Evolutionary conservation across 768 basidiomycete genomes (phyloP), one percentile per base, ranked within the genome.

Genomic region (Tricholoma matsutake): DNA sequence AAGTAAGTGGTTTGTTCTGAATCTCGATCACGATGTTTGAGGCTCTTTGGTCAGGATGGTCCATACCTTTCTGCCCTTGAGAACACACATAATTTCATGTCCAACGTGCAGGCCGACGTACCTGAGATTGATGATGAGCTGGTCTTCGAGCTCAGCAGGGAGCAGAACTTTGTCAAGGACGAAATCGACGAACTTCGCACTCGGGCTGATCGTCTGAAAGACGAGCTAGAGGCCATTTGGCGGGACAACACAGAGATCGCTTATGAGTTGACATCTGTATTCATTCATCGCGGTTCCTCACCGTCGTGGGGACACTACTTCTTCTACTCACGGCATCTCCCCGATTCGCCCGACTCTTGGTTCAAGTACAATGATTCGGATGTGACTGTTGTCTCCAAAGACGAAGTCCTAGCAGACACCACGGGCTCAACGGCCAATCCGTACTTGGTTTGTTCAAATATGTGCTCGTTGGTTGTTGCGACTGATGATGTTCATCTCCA

Each of bases 361-460:
- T 94, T 95, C 83, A 96, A 96, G 76, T 94, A 96, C 77, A 98
- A 98, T 71, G 96, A 98, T 71, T 92, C 92, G 37, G 86, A 85
- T 61, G 93, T 98, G 8, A 81, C 85, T 3, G 80, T 85, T 28
- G 91, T 94, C 0, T 74, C 81, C 8, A 90, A 91, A 68, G 85
- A 86, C 7, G 95, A 97, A 68, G 90, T 98, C 2, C 78, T 97
- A 56, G 87, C 86, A 29, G 92, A 97, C 76, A 91, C 94, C 35
- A 93, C 92, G n/a, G 92, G 91, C 20, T 88, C 85, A 16, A 93
- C 86, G 35, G 92, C 91, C n/a, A 94, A 94, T 68, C 92, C 92
- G 28, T 94, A 94, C 76, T 77, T 94, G 75, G 92, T 92, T 64
- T 63, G 89, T 75, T 22, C 9, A 13, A 39, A 18, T 54, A 14